Conservation (phyloP, 164 flowering plant species). For the Pachysandra terminalis region DNA sequence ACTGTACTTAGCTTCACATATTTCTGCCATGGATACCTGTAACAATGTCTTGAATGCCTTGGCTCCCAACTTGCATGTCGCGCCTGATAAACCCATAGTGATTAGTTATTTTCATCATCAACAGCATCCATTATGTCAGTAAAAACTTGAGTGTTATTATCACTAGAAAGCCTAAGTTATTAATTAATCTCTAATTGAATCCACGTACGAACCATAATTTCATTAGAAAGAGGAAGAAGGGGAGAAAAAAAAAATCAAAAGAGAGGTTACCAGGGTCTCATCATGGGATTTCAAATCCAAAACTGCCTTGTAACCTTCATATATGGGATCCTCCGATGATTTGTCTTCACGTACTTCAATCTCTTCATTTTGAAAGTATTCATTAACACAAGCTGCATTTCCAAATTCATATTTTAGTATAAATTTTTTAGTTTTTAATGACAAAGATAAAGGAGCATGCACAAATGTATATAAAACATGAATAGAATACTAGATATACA, state of each 20-base stretch:
- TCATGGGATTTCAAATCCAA: constrained; percentile 83
- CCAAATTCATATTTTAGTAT: not conserved
- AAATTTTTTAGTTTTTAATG: not conserved
- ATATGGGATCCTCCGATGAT: constrained; percentile 55
- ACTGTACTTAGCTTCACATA: constrained; percentile 73
- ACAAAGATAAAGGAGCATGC: no score
- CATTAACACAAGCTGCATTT: constrained; percentile 70
- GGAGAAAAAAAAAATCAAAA: not conserved
- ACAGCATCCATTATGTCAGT: no score
- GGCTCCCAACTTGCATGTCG: constrained; percentile 98
- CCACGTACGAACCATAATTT: no score
- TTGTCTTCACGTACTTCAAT: constrained; percentile 16
- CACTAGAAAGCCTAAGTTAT: no score
- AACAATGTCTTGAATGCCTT: constrained; percentile 60
- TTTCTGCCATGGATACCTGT: constrained; percentile 77
- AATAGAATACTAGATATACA: not conserved
- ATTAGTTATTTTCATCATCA: not conserved
- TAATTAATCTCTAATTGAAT: no score
- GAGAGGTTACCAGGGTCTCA: constrained; percentile 55
- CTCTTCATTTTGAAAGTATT: constrained; percentile 56
- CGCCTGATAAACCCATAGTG: constrained; percentile 45
- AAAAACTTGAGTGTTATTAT: no score
- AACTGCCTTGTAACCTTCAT: constrained; percentile 69
- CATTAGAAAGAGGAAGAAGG: not conserved
- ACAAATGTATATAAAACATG: not conserved